Evolutionary conservation across 345 rosid species (phyloP), one percentile per base, ranked within the genome.

Genomic region (Lepidium didymum): DNA sequence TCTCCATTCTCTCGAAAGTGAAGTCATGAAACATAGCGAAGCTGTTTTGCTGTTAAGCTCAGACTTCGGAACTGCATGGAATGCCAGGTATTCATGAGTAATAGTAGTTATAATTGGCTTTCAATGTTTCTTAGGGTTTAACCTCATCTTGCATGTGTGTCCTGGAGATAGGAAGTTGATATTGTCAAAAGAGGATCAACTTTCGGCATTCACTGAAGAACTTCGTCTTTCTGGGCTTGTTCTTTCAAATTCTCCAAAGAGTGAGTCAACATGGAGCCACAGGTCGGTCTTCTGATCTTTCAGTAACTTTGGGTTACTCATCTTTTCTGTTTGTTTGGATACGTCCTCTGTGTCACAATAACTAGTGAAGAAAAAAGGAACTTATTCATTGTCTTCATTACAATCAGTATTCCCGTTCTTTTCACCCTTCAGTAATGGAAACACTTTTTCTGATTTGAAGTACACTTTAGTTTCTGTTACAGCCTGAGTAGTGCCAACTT

Each of bases 261-360:
- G 99, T 52, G 97, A 94, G 51, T 85, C 83, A 58, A 91, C 97
- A 61, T 94, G 99, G 99, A 81, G 95, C 77, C 97, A 91, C 45
- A 89, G 96, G 96, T 91, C 64, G 36, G 34, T 55, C 41, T 45
- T n/a, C 40, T 62, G 31, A 7, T 5, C 11, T 46, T 42, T 45
- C 31, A n/a, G 44, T 56, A 25, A 25, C 34, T n/a, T n/a, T n/a
- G n/a, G n/a, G n/a, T n/a, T n/a, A 52, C 15, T 44, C 18, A 4
- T 51, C 8, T 1, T 65, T 19, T 31, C n/a, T 33, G 52, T 33
- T 53, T 29, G 12, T 29, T 10, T 10, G 19, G 21, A 14, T 29
- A 54, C n/a, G 18, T 64, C 16, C 11, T 47, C 14, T 37, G 21
- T 55, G 33, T 43, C 21, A 45, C 3, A 11, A 31, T 33, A 12